These are phyloP conservation scores for Fusarium sp. DNA, from an alignment of 2,329 filamentous ascomycete genomes.

Conservation along the genomic window DNA sequence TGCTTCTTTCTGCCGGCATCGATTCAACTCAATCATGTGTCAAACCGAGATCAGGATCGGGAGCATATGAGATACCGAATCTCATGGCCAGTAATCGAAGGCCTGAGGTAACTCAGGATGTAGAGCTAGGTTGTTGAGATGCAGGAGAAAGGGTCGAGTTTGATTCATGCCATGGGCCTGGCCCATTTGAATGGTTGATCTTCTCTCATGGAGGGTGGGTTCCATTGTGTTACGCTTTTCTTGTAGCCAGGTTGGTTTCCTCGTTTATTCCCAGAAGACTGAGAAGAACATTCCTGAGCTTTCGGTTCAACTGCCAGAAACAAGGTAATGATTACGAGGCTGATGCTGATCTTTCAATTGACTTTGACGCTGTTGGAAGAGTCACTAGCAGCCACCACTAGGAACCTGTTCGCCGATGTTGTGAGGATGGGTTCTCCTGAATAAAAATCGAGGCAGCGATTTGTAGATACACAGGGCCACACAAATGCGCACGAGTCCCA, in stretches of 20 bases:
- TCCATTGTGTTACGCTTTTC: background rate
- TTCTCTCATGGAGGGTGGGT: slow-evolving; percentile 4
- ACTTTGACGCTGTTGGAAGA: background rate
- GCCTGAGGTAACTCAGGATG: slow-evolving; percentile 13
- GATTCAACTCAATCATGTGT: slow-evolving; percentile 26
- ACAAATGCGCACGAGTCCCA: slow-evolving; percentile 24
- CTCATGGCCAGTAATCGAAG: slow-evolving; percentile 11
- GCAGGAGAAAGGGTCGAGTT: slow-evolving; percentile 31
- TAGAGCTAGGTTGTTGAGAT: slow-evolving; percentile 23
- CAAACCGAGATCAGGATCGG: slow-evolving; percentile 12
- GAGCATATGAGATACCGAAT: slow-evolving; percentile 20
- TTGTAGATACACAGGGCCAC: slow-evolving; percentile 21
- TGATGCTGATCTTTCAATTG: background rate
- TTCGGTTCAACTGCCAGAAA: background rate
- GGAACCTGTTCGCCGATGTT: background rate
- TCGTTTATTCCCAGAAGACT: background rate
- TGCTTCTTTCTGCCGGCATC: slow-evolving; percentile 29
- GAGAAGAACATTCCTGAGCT: background rate
- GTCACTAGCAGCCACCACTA: background rate
- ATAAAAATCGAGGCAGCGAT: slow-evolving; percentile 25
- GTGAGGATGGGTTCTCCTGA: background rate
- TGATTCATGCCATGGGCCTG: slow-evolving; percentile 23
- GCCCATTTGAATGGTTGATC: slow-evolving; percentile 14
- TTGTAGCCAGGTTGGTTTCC: background rate
- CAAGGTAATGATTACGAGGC: background rate